A percentile compares a stretch with the other conserved stretches of the same genome.
phyloP scores from a whole-genome alignment of 1,284 basidiomycete species.

The Naganishia liquefaciens region DNA sequence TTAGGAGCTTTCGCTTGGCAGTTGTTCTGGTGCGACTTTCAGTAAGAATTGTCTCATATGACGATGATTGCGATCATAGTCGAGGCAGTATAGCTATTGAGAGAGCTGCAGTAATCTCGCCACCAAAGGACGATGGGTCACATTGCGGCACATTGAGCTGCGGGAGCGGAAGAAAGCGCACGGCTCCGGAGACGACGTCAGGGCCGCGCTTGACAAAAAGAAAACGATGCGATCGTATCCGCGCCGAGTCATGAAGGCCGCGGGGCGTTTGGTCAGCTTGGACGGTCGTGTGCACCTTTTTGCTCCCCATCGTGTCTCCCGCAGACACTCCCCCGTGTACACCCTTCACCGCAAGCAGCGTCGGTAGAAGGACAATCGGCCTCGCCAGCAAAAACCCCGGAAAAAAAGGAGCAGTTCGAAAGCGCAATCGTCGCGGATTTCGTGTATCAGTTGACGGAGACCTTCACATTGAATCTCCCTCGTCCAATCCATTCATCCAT shows the following conservation, averaged over 20 bases:
- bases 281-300: background rate
- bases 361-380: background rate
- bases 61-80: too few relatives aligned
- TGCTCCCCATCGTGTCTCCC: slow-evolving; percentile 13
- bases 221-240: background rate
- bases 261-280: background rate
- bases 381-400: slow-evolving; percentile 3
- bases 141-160: background rate
- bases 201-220: slow-evolving; percentile 9
- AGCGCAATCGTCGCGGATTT: background rate
- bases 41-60: too few relatives aligned
- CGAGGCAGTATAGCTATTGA: too few relatives aligned
- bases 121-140: too few relatives aligned
- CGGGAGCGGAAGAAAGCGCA: background rate
- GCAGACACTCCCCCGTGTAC: slow-evolving; percentile 8
- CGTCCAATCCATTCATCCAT: too few relatives aligned
- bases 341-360: background rate
- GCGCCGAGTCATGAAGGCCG: background rate
- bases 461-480: background rate
- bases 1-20: too few relatives aligned
- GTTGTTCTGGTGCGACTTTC: too few relatives aligned
- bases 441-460: background rate
- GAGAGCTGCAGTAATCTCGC: too few relatives aligned
- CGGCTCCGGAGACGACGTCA: slow-evolving; percentile 4
- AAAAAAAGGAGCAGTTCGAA: slow-evolving; percentile 2